A percentile compares a stretch with the other conserved stretches of the same genome.
Conservation (phyloP, 2,329 filamentous ascomycete genomes). For the Nigrospora sphaerica region DNA sequence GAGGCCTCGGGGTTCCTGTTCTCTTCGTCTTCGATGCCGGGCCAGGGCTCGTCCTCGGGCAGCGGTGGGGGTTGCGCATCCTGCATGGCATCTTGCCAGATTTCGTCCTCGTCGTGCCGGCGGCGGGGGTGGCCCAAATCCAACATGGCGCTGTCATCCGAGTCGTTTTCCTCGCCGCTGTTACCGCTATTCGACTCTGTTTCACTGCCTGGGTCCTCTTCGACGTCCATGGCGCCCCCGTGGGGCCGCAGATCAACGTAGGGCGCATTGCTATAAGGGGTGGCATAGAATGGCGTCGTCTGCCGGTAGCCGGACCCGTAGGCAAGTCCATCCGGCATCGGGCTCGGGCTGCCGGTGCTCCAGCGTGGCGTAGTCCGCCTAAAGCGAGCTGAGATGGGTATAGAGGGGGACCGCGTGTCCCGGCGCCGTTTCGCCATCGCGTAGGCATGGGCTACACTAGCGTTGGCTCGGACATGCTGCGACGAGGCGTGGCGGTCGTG, state of each 20-base stretch:
- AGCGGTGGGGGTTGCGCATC: slow-evolving; percentile 13
- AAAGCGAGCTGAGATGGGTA: slow-evolving; percentile 19
- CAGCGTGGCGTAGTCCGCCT: slow-evolving; percentile 45
- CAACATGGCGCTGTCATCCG: slow-evolving; percentile 18
- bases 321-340: slow-evolving; percentile 25
- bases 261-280: slow-evolving; percentile 61
- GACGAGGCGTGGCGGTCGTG: slow-evolving; percentile 32
- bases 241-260: slow-evolving; percentile 30
- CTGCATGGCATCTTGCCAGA: slow-evolving; percentile 21
- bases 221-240: slow-evolving; percentile 17
- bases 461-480: slow-evolving; percentile 23
- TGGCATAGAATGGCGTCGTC: slow-evolving; percentile 62
- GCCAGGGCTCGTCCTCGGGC: slow-evolving; percentile 51
- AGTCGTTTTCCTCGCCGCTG: slow-evolving; percentile 16
- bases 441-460: slow-evolving; percentile 11
- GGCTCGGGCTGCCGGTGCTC: slow-evolving; percentile 40
- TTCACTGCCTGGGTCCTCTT: slow-evolving; percentile 23
- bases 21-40: slow-evolving; percentile 49
- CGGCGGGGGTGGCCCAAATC: slow-evolving; percentile 16
- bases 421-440: slow-evolving; percentile 37
- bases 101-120: slow-evolving; percentile 13
- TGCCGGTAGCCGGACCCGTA: slow-evolving; percentile 18
- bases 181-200: slow-evolving; percentile 25
- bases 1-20: slow-evolving; percentile 36
- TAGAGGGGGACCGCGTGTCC: slow-evolving; percentile 51